These are phyloP conservation scores for Pisolithus sp. DNA, from an alignment of 768 basidiomycete species.

Conservation along the genomic window DNA sequence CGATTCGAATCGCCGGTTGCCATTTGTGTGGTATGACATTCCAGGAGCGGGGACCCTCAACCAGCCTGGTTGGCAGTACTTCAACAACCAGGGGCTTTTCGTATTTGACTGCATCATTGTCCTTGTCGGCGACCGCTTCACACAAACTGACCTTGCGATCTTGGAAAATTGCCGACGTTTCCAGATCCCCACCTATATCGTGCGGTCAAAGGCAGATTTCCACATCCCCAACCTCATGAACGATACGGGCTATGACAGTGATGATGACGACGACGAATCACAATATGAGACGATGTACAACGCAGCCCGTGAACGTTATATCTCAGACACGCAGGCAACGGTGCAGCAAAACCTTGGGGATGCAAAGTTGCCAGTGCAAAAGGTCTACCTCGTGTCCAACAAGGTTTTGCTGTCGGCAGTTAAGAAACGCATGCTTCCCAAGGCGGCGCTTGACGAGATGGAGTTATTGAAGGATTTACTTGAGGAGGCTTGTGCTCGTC, in stretches of 20 bases:
- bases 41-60: background rate
- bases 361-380: slow-evolving; percentile 6
- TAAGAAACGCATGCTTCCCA: background rate
- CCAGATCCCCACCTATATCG: slow-evolving; percentile 22
- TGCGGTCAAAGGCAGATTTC: slow-evolving; percentile 22
- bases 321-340: slow-evolving; percentile 8
- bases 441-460: slow-evolving; percentile 1
- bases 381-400: slow-evolving; percentile 12
- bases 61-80: background rate
- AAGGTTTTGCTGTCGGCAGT: slow-evolving; percentile 6
- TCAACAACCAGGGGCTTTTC: slow-evolving; percentile 1
- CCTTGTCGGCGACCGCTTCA: slow-evolving; percentile 20
- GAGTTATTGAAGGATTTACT: background rate
- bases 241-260: slow-evolving; percentile 1
- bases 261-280: background rate
- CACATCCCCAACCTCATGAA: background rate
- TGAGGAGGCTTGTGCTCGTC: background rate
- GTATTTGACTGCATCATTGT: slow-evolving; percentile 5
- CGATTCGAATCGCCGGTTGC: background rate
- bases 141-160: slow-evolving; percentile 20
- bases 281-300: background rate
- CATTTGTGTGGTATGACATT: slow-evolving; percentile 1
- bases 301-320: slow-evolving; percentile 8
- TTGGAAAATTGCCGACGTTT: slow-evolving; percentile 15
- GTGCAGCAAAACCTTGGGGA: slow-evolving; percentile 4